These are phyloP conservation scores for Mentha longifolia DNA, from an alignment of 257 asterid species.

Conservation along the genomic window DNA sequence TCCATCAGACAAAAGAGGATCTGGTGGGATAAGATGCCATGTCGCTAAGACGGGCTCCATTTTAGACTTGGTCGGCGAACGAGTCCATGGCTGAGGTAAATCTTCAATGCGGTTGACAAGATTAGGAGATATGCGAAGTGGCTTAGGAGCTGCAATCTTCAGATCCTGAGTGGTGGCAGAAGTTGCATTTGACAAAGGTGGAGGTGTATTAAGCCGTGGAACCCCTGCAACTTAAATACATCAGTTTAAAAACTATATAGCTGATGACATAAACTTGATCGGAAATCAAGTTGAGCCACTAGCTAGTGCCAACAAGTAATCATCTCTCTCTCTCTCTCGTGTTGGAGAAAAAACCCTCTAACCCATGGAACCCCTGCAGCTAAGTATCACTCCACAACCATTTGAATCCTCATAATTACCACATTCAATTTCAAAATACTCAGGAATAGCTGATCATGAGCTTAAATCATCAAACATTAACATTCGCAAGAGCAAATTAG, in stretches of 20 bases:
- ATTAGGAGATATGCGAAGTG: conserved; percentile 84
- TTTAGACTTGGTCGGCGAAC: conserved; percentile 93
- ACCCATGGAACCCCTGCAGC: not conserved
- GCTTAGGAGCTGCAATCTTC: conserved; percentile 75
- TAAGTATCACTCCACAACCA: conserved; percentile 26
- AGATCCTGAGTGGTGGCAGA: conserved; percentile 54
- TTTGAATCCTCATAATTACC: conserved; percentile 18
- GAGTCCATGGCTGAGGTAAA: conserved; percentile 97
- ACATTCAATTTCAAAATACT: conserved; percentile 2
- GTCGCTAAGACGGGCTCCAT: conserved; percentile 87
- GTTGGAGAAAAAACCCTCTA: not conserved
- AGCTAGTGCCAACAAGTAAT: conserved; percentile 14
- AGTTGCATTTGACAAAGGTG: conserved; percentile 63
- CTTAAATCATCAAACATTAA: conserved; percentile 2
- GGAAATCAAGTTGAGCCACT: conserved; percentile 12
- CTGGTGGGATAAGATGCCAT: conserved; percentile 74
- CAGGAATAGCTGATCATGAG: conserved; percentile 22
- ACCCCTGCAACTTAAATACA: conserved; percentile 65
- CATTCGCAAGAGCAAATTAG: conserved; percentile 6
- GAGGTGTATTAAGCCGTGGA: conserved; percentile 98
- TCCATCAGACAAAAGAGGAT: conserved; percentile 57
- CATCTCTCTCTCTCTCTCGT: not conserved
- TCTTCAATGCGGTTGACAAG: conserved; percentile 82
- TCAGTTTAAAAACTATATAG: conserved; percentile 29
- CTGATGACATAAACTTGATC: conserved; percentile 16